Evolutionary conservation across 2,329 filamentous ascomycete species (phyloP).

Genomic region (Exutisphaerella laricina): DNA sequence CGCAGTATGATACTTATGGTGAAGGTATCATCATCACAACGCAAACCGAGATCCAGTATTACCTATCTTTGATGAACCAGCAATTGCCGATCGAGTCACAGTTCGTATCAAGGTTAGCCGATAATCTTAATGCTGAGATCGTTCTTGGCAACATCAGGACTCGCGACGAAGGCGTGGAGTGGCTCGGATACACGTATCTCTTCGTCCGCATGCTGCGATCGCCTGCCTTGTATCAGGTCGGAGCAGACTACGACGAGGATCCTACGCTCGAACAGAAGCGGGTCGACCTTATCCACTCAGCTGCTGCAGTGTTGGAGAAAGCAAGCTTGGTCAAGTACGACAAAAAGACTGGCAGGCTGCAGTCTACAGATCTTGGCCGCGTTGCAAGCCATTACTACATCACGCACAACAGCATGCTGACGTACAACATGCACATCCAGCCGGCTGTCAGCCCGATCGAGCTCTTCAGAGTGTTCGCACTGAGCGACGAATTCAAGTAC

Average conservation of each 20-base stretch:
- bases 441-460: constrained; percentile 90
- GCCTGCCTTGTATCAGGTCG: constrained; percentile 90
- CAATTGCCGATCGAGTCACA: constrained; percentile 97
- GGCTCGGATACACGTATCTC: constrained; percentile 96
- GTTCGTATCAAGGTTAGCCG: constrained; percentile 83
- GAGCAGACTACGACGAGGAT: constrained; percentile 91
- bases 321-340: constrained; percentile 92
- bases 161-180: constrained; percentile 95
- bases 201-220: constrained; percentile 97
- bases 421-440: constrained; percentile 92
- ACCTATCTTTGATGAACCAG: constrained; percentile 92
- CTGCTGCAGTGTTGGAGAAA: constrained; percentile 78
- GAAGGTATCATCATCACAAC: constrained; percentile 99
- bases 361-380: constrained; percentile 87
- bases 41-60: constrained; percentile 92
- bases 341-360: constrained; percentile 80
- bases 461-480: constrained; percentile 89
- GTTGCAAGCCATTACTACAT: constrained; percentile 99
- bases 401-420: constrained; percentile 91
- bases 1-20: constrained; percentile 95
- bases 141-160: constrained; percentile 89
- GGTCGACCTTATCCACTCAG: constrained; percentile 95
- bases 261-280: constrained; percentile 89
- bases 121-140: constrained; percentile 94
- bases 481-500: constrained; percentile 98